phyloP scores from a whole-genome alignment of 257 asterid species.

The Leonotis leonurus region DNA sequence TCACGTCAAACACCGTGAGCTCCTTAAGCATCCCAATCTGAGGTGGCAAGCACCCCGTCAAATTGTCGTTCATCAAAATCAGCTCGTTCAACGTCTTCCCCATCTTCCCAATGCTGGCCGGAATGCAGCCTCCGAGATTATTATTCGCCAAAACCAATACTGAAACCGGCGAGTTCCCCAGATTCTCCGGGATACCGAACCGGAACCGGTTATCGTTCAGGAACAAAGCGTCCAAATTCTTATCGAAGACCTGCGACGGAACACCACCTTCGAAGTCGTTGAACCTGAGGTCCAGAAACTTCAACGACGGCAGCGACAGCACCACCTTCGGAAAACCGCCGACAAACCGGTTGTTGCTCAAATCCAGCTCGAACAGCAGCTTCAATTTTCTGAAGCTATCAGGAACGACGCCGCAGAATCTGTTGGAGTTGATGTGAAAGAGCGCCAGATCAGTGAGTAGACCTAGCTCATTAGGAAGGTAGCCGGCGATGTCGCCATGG shows the following conservation, averaged over 20 bases:
- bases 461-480: conserved; percentile 42
- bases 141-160: conserved; percentile 48
- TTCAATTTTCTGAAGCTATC: conserved; percentile 25
- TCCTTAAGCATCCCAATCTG: conserved; percentile 38
- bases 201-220: conserved; percentile 41
- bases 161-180: conserved; percentile 46
- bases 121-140: conserved; percentile 48
- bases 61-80: conserved; percentile 39
- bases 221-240: conserved; percentile 38
- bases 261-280: conserved; percentile 53
- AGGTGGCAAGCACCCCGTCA: conserved; percentile 49
- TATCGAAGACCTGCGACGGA: conserved; percentile 35
- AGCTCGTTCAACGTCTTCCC: conserved; percentile 43
- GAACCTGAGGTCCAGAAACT: conserved; percentile 45
- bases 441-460: conserved; percentile 45
- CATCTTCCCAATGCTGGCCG: conserved; percentile 47
- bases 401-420: conserved; percentile 49
- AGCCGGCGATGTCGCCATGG: conserved; percentile 50
- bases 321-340: conserved; percentile 44
- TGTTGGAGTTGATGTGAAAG: conserved; percentile 43
- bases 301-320: conserved; percentile 32
- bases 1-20: conserved; percentile 48
- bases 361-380: conserved; percentile 47
- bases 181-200: conserved; percentile 39
- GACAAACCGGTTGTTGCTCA: conserved; percentile 46